A percentile compares a stretch with the other conserved stretches of the same genome.
These are phyloP conservation scores for Fraxinus angustifolia DNA, from an alignment of 305 asterid genomes.

Conservation along the genomic window DNA sequence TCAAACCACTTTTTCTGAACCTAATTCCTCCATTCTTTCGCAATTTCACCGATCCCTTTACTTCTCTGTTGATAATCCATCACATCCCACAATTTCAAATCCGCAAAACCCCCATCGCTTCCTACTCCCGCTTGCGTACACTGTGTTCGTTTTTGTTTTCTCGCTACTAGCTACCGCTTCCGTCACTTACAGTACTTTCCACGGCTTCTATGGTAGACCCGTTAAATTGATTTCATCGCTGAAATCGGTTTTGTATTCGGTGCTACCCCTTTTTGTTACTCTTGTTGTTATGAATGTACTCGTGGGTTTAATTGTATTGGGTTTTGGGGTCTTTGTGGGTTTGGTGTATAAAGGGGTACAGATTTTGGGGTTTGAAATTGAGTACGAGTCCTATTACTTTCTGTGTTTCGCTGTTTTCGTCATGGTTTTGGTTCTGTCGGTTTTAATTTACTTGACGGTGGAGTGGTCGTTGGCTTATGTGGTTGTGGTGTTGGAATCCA, in stretches of 20 bases:
- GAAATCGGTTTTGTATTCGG: conserved; percentile 40
- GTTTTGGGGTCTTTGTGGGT: conserved; percentile 14
- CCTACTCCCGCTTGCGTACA: conserved; percentile 25
- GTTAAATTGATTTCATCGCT: conserved; percentile 49
- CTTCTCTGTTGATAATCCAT: not conserved
- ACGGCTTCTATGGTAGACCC: conserved; percentile 65
- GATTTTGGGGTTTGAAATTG: conserved; percentile 37
- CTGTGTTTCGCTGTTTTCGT: conserved; percentile 19
- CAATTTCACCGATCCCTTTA: conserved; percentile 18
- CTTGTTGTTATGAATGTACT: conserved; percentile 20
- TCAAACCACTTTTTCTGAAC: not conserved
- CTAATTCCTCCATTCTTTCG: conserved; percentile 24
- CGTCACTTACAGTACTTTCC: conserved; percentile 59
- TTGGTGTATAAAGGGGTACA: conserved; percentile 23
- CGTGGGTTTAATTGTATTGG: conserved; percentile 11
- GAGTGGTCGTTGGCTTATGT: conserved; percentile 53
- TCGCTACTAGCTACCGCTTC: conserved; percentile 42
- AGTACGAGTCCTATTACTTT: conserved; percentile 22
- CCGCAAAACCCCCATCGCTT: not conserved
- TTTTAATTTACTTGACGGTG: conserved; percentile 41
- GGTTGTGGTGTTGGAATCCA: conserved; percentile 61
- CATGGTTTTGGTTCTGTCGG: conserved; percentile 14
- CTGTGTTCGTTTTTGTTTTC: conserved; percentile 29
- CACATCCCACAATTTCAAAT: not conserved
- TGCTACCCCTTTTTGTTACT: conserved; percentile 57